Evolutionary conservation across 2,329 filamentous ascomycete genomes (phyloP), one percentile per base, ranked within the genome.

Genomic region (Amesomyces nigricolor): DNA sequence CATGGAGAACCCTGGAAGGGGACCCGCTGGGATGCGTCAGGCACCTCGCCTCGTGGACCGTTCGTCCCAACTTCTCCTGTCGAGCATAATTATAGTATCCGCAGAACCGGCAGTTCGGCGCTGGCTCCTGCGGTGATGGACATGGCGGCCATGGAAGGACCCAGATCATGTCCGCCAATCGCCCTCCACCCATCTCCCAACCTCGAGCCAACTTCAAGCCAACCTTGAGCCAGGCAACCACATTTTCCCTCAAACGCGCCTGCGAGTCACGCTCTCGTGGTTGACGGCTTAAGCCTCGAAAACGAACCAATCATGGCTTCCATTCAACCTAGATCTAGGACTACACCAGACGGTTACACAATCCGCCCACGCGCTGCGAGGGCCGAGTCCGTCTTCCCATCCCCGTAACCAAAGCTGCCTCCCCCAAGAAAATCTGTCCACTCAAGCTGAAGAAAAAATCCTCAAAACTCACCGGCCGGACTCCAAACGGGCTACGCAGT

Each of bases 341-440:
- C 32, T 45, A 45, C 49, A 51, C 30, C 29, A 51, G 5, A 5
- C 48, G 22, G 13, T 44, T 44, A 22, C 40, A 51, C 40, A 51
- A 38, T n/a, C 43, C 30, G 35, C 50, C 50, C 42, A 39, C 30
- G 50, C 35, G 38, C 50, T 52, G 50, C 50, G 5, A 7, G 30
- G 22, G 50, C 32, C 11, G 49, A 30, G 11, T 7, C 19, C 8
- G 29, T 16, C n/a, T 8, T 17, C 48, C 39, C 16, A 10, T 19
- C n/a, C 38, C 48, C n/a, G 32, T n/a, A 11, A 39, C 7, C 32
- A n/a, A n/a, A 38, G 22, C 11, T 16, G 11, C 46, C 10, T 22
- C 10, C 19, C 19, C 42, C 19, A 29, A 11, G 14, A 22, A 43
- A 43, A 5, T 6, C n/a, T 8, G 8, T 16, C 38, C 38, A 16